Evolutionary conservation across 768 basidiomycete genomes (phyloP).

Genomic region (Boletus patriciae): DNA sequence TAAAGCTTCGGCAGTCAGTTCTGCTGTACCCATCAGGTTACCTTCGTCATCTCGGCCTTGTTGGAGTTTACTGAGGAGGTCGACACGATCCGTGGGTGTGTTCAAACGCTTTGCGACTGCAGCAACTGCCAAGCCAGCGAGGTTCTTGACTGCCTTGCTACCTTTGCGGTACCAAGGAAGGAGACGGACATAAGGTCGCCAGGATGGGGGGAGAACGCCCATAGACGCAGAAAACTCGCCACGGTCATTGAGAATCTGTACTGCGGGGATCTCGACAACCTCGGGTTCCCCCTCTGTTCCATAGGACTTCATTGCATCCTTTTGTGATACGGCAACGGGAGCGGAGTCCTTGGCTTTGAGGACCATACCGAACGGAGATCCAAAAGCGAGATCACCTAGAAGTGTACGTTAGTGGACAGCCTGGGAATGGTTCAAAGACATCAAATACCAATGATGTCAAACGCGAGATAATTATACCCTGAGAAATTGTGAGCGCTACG

Average conservation of each 20-base stretch:
- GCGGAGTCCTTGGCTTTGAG: slow-evolving; percentile 69
- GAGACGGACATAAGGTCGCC: slow-evolving; percentile 62
- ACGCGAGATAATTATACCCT: slow-evolving; percentile 65
- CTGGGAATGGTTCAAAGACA: neutral
- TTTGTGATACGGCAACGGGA: slow-evolving; percentile 58
- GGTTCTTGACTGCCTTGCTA: slow-evolving; percentile 59
- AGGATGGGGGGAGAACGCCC: slow-evolving; percentile 71
- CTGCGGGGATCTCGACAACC: slow-evolving; percentile 69
- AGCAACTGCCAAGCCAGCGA: slow-evolving; percentile 79
- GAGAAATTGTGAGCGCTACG: slow-evolving; percentile 8
- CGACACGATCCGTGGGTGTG: slow-evolving; percentile 68
- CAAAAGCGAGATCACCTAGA: slow-evolving; percentile 73
- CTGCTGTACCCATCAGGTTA: slow-evolving; percentile 74
- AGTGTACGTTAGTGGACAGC: neutral
- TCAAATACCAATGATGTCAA: slow-evolving; percentile 67
- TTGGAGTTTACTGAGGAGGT: slow-evolving; percentile 81
- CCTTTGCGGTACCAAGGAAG: slow-evolving; percentile 81
- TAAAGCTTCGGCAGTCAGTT: slow-evolving; percentile 85
- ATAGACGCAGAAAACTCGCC: slow-evolving; percentile 86
- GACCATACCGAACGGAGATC: slow-evolving; percentile 88
- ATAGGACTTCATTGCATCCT: slow-evolving; percentile 55
- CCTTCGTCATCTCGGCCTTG: slow-evolving; percentile 75
- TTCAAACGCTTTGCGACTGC: slow-evolving; percentile 77
- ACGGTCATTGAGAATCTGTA: slow-evolving; percentile 82
- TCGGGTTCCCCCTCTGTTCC: slow-evolving; percentile 48